These are phyloP conservation scores for Neofusicoccum kwambonambiense DNA, from an alignment of 2,329 filamentous ascomycete genomes.

Conservation along the genomic window DNA sequence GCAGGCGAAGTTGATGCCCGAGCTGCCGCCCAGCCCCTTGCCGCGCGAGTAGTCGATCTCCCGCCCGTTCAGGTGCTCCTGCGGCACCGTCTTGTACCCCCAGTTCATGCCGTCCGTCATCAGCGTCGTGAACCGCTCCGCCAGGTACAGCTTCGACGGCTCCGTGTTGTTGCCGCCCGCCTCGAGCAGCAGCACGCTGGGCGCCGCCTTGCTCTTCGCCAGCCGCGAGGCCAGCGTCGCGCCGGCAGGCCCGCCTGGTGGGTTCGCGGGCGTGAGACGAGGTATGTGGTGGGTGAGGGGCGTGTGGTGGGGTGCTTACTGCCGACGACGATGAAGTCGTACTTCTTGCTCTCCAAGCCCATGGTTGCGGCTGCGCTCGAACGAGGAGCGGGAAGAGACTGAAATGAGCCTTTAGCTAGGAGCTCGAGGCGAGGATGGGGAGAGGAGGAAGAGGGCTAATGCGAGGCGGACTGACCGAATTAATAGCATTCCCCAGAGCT, in stretches of 20 bases:
- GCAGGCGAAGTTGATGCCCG: slow-evolving; percentile 45
- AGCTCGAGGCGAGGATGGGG: background rate
- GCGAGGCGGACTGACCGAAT: background rate
- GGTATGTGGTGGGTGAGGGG: background rate
- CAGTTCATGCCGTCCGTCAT: slow-evolving; percentile 53
- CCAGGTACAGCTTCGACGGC: slow-evolving; percentile 41
- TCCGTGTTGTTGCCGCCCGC: slow-evolving; percentile 51
- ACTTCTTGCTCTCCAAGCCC: slow-evolving; percentile 14
- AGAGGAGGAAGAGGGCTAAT: background rate
- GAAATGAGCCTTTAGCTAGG: background rate
- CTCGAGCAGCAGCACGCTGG: slow-evolving; percentile 60
- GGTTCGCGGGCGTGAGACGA: background rate
- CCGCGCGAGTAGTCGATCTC: slow-evolving; percentile 45
- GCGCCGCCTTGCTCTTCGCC: slow-evolving; percentile 46
- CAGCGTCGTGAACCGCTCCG: slow-evolving; percentile 54
- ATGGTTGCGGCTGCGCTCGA: background rate
- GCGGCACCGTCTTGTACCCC: slow-evolving; percentile 46
- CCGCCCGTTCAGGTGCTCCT: slow-evolving; percentile 37
- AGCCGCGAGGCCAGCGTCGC: slow-evolving; percentile 56
- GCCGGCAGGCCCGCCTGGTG: slow-evolving; percentile 59
- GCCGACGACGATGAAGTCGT: slow-evolving; percentile 44
- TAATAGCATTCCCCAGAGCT: background rate
- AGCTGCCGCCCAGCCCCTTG: slow-evolving; percentile 48
- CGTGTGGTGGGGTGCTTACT: slow-evolving; percentile 26
- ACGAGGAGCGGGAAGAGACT: background rate